A percentile compares a stretch with the other conserved stretches of the same genome.
Conservation (phyloP, 192 early-diverging fungal species). For the Entomortierella parvispora region DNA sequence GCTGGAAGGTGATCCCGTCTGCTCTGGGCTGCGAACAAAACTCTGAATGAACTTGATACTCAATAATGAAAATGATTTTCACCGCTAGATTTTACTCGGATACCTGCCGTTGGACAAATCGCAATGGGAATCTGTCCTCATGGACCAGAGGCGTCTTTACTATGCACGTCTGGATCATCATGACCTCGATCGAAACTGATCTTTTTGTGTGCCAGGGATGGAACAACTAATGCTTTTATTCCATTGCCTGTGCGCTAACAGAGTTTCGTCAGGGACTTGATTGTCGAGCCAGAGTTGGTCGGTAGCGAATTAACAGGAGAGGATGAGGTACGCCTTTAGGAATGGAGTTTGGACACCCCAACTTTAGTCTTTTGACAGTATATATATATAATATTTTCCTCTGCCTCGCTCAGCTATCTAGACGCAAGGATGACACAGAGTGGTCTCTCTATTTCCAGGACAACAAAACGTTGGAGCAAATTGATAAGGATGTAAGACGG, state of each 20-base stretch:
- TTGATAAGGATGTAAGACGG: slow-evolving; percentile 79
- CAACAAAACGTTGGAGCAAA: slow-evolving; percentile 71
- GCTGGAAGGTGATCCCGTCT: slow-evolving; percentile 75
- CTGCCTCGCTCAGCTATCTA: no score
- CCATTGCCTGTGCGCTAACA: neutral
- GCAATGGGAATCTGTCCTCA: slow-evolving; percentile 60
- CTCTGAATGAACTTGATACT: no score
- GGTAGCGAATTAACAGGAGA: slow-evolving; percentile 25
- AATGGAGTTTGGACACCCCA: neutral
- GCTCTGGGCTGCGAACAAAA: no score
- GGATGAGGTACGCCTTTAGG: slow-evolving; percentile 45
- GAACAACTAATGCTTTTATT: no score
- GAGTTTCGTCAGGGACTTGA: slow-evolving; percentile 72
- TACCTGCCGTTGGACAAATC: slow-evolving; percentile 75
- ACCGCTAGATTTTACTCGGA: slow-evolving; percentile 61
- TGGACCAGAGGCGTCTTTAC: slow-evolving; percentile 63
- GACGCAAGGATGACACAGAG: slow-evolving; percentile 59
- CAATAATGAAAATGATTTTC: no score
- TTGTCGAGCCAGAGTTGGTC: slow-evolving; percentile 65
- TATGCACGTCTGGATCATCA: slow-evolving; percentile 57
- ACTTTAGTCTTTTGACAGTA: slow-evolving; percentile 8
- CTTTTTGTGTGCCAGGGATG: neutral
- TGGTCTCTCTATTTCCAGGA: slow-evolving; percentile 74
- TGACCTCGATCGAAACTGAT: neutral
- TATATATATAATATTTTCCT: no score